Base-by-base conservation (phyloP, 192 early-diverging fungal species). In the Umbelopsis vinacea region DNA sequence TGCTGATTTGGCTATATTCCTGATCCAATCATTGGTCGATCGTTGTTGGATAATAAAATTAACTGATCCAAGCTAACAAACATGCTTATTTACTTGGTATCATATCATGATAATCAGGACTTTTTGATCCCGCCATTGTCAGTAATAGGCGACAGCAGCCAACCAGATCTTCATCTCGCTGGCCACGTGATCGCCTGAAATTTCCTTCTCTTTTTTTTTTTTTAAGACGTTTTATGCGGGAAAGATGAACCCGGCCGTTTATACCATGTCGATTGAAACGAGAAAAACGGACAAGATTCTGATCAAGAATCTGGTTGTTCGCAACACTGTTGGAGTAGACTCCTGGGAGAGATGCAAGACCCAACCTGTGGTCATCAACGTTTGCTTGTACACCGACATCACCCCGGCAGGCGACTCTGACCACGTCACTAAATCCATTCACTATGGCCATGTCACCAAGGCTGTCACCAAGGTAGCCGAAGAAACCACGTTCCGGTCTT, bases 261-360 rank as follows among this genome's bases (percentile, higher is more conserved):
- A 17, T 15, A 50, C 11, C 7, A 50, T 50, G 48, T 50, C 48
- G 1, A 50, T 6, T 0, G 48, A 50, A 50, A 0, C 48, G 15
- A 15, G 19, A 63, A 63, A 63, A 63, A 63, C 33, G 57, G 93
- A 94, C 85, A 90, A 85, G 72, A 87, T 93, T 69, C 76, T 87
- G 46, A 80, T 97, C 29, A 84, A 88, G 68, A 87, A 96, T 79
- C 87, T 98, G 38, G 81, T 88, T 24, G 90, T 98, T 52, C 90
- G 89, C 60, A 92, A 88, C 48, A 89, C 92, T 50, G 86, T 96
- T 47, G 97, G 97, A 10, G 92, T 94, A 54, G 96, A 99, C 81
- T 86, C 91, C 21, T 99, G 97, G 96, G 95, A 96, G 71, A 86
- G 95, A 17, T 83, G 83, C n/a, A 93, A 95, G 76, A 76, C 84